Conservation (phyloP, 2,329 filamentous ascomycete species). For the Thielaviopsis ethacetica region DNA sequence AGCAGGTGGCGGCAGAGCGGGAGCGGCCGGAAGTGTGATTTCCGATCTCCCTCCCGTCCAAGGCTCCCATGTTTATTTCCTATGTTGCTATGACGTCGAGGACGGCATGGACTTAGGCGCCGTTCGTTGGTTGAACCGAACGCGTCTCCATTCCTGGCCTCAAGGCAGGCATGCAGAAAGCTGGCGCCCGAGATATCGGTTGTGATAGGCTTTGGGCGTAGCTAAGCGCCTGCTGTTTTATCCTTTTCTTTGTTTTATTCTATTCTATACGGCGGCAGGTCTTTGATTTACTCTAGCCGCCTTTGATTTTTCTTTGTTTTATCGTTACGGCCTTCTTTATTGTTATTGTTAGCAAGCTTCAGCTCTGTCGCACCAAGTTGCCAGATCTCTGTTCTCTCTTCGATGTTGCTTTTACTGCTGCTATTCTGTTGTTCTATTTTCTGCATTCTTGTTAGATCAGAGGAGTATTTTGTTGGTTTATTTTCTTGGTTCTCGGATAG, state of each 20-base stretch:
- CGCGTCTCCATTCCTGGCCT: not conserved
- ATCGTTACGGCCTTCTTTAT: not conserved
- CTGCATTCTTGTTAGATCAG: not conserved
- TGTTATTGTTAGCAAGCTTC: too few species aligned
- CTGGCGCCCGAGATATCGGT: too few species aligned
- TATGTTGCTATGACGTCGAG: not conserved
- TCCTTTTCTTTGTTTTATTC: not conserved
- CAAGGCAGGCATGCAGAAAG: not conserved
- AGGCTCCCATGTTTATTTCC: too few species aligned
- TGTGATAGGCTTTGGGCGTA: not conserved
- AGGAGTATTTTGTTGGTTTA: not conserved
- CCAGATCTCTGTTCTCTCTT: too few species aligned
- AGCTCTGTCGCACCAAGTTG: too few species aligned
- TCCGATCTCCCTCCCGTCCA: too few species aligned
- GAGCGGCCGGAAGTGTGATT: too few species aligned
- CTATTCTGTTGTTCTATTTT: not conserved
- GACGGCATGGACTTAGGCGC: not conserved
- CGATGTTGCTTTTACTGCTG: too few species aligned
- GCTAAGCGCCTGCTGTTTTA: not conserved
- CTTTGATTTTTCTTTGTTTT: not conserved
- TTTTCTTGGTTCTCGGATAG: constrained; percentile 2
- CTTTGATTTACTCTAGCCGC: too few species aligned
- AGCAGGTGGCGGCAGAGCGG: too few species aligned
- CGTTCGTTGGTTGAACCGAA: not conserved
- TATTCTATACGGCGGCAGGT: not conserved